Base-by-base conservation (phyloP, 106 monocot species). In the Dactylorhiza incarnata region DNA sequence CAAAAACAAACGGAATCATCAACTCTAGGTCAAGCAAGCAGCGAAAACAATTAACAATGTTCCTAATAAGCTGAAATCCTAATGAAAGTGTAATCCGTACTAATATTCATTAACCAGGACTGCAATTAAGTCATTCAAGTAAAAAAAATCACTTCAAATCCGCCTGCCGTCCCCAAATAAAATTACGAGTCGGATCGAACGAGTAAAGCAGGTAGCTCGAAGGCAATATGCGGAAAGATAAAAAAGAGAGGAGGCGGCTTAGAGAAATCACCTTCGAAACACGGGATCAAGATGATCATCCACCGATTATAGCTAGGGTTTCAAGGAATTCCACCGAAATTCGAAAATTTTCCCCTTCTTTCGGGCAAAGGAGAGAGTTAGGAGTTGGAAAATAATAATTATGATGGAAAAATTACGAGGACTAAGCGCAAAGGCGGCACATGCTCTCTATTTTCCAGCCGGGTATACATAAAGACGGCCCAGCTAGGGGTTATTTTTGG, bases 41-140 rank as follows among this genome's bases (percentile, higher is more conserved):
- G 6, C 20, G 22, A 0, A 47, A 72, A 72, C 10, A 22, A 29
- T 48, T 72, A 48, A 22, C 47, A 72, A 48, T 72, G 25, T 25
- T 29, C 65, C 26, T 12, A 65, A 2, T 10, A 7, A 72, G 16
- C 15, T 72, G 10, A 72, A 72, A 72, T 48, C 72, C 47, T 49
- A 49, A 49, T 49, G 22, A 72, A 48, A 23, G 22, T 49, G 8
- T 9, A 72, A 23, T 72, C 45, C 69, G 45, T 45, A 45, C 13
- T 45, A 69, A 44, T 16, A 49, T 9, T 11, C 22, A 72, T 23
- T 3, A 20, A 72, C 8, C 48, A 23, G 19, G 48, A 23, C 49
- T 49, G 22, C 22, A 72, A 72, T 72, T 72, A 17, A 72, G 10
- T 9, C 49, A 49, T 72, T 49, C 49, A 72, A 72, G 72, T 22